phyloP scores from a whole-genome alignment of 2,329 filamentous ascomycete genomes.

The Huntiella savannae region DNA sequence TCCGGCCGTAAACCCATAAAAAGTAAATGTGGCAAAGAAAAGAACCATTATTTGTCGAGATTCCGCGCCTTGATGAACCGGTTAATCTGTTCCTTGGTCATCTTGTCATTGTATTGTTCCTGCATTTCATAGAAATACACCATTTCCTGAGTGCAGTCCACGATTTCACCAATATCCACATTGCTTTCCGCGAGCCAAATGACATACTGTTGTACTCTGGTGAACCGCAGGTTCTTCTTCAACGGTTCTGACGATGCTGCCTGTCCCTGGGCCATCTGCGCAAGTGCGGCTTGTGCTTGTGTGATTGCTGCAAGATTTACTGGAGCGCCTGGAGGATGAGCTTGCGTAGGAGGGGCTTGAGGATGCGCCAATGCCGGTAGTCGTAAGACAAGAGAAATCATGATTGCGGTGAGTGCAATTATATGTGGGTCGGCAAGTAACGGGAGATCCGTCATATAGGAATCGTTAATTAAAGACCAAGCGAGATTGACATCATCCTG shows the following conservation, averaged over 20 bases:
- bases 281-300: constrained; percentile 1
- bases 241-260: neutral
- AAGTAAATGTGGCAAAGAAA: constrained; percentile 4
- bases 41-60: constrained; percentile 28
- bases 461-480: constrained; percentile 75
- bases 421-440: constrained; percentile 71
- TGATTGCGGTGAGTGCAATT: constrained; percentile 69
- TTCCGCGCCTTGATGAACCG: constrained; percentile 39
- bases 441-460: constrained; percentile 81
- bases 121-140: constrained; percentile 68
- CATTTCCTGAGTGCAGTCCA: constrained; percentile 80
- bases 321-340: constrained; percentile 1
- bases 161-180: constrained; percentile 65
- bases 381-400: constrained; percentile 66
- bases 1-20: neutral
- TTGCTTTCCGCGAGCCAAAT: constrained; percentile 73
- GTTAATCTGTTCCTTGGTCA: constrained; percentile 37
- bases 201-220: constrained; percentile 42
- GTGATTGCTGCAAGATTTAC: constrained; percentile 3
- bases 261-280: constrained; percentile 2
- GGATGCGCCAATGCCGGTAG: constrained; percentile 23
- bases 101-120: constrained; percentile 41
- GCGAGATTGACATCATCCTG: constrained; percentile 62
- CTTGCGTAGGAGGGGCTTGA: constrained; percentile 21
- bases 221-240: constrained; percentile 10